These are phyloP conservation scores for Lindgomyces ingoldianus DNA, from an alignment of 495 filamentous ascomycete species.

Conservation along the genomic window DNA sequence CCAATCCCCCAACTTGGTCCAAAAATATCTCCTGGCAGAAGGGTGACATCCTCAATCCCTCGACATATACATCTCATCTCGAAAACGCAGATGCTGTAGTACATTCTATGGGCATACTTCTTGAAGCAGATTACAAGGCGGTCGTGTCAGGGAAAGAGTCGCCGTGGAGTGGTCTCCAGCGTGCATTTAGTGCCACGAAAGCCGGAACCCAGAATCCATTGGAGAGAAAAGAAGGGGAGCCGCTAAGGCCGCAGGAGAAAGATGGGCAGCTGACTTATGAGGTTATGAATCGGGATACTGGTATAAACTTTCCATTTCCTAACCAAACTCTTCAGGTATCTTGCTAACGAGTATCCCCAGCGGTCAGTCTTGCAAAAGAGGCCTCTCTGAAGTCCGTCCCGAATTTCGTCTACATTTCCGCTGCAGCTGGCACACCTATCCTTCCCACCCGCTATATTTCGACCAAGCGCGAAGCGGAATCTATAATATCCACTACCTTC, in stretches of 20 bases:
- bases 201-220: slow-evolving; percentile 69
- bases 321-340: neutral
- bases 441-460: slow-evolving; percentile 83
- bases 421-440: slow-evolving; percentile 78
- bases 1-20: slow-evolving; percentile 75
- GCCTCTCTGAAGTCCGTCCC: slow-evolving; percentile 62
- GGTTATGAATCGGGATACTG: slow-evolving; percentile 92
- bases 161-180: slow-evolving; percentile 68
- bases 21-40: slow-evolving; percentile 79
- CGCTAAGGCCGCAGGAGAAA: slow-evolving; percentile 62
- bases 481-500: slow-evolving; percentile 68
- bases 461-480: slow-evolving; percentile 91
- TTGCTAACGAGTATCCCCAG: too few relatives aligned
- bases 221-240: slow-evolving; percentile 55
- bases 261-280: slow-evolving; percentile 89
- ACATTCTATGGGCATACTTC: slow-evolving; percentile 91
- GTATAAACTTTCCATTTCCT: slow-evolving; percentile 44
- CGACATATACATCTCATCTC: slow-evolving; percentile 71
- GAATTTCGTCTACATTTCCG: slow-evolving; percentile 83
- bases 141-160: slow-evolving; percentile 80
- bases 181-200: slow-evolving; percentile 72
- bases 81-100: slow-evolving; percentile 78
- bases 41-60: slow-evolving; percentile 80
- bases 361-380: slow-evolving; percentile 83
- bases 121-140: slow-evolving; percentile 97